A percentile compares a stretch with the other conserved stretches of the same genome.
phyloP scores from a whole-genome alignment of 345 rosid species.

The Noccaea bulbosa region DNA sequence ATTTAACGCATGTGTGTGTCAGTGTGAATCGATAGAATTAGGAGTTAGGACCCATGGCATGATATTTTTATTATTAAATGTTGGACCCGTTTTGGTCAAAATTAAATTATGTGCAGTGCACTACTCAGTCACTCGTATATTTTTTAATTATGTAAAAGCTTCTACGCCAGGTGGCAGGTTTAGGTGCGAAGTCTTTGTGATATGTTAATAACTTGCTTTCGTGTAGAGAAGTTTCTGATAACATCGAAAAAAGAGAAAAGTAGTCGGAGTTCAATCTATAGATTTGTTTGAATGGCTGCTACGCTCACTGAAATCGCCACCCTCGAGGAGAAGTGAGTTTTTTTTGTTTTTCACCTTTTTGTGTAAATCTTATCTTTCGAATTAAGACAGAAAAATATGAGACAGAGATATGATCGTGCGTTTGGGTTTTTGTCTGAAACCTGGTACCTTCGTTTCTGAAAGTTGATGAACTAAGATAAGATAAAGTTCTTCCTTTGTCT shows the following conservation, averaged over 20 bases:
- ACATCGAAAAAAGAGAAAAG: neutral
- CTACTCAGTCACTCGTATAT: neutral
- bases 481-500: neutral
- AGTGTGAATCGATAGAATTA: slow-evolving; percentile 12
- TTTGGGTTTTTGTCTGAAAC: slow-evolving; percentile 29
- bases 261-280: neutral
- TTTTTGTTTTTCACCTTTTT: neutral
- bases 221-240: slow-evolving; percentile 17
- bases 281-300: slow-evolving; percentile 42
- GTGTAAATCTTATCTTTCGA: neutral
- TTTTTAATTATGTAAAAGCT: neutral
- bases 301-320: slow-evolving; percentile 31
- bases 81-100: slow-evolving; percentile 4
- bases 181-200: slow-evolving; percentile 29
- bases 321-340: slow-evolving; percentile 39
- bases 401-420: slow-evolving; percentile 16
- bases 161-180: slow-evolving; percentile 31
- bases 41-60: too few species aligned
- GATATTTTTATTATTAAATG: neutral
- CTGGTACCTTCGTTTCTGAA: neutral
- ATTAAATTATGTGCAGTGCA: slow-evolving; percentile 26
- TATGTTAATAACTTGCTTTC: neutral
- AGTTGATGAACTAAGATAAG: neutral
- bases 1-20: neutral
- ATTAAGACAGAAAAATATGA: slow-evolving; percentile 6